A percentile compares a stretch with the other conserved stretches of the same genome.
phyloP scores from a whole-genome alignment of 768 basidiomycete genomes.

The Rhodotorula diobovata region DNA sequence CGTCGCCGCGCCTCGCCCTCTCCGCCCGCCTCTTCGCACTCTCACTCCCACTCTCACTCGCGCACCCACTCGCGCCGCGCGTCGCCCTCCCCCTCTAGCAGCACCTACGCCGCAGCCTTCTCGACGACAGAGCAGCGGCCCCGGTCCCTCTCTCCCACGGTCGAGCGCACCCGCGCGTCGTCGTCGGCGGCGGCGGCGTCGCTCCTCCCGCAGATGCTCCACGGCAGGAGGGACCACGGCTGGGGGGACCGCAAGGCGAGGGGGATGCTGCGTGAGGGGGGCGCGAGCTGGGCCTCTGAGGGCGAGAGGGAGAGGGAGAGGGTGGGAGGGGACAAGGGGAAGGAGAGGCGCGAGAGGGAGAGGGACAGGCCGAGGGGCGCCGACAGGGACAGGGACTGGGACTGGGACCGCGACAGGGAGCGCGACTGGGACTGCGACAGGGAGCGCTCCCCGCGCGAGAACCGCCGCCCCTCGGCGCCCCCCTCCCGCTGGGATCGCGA shows the following conservation, averaged over 20 bases:
- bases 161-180: not conserved
- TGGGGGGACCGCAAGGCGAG: conserved; percentile 2
- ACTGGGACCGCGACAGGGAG: not conserved
- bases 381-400: too few species aligned
- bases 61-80: too few species aligned
- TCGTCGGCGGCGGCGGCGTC: not conserved
- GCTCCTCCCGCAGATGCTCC: not conserved
- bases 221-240: not conserved
- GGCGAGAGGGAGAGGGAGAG: too few species aligned
- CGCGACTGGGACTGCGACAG: not conserved
- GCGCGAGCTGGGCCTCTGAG: not conserved
- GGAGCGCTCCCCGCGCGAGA: not conserved
- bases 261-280: too few species aligned
- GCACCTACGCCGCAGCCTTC: too few species aligned
- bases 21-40: too few species aligned
- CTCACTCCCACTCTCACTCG: too few species aligned
- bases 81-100: not conserved
- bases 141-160: not conserved
- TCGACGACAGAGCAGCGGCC: too few species aligned
- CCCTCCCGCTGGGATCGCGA: not conserved
- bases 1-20: not conserved
- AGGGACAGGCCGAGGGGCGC: too few species aligned
- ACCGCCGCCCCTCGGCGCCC: not conserved
- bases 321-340: too few species aligned
- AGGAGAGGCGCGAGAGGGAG: too few species aligned